Evolutionary conservation across 768 basidiomycete genomes (phyloP).

Genomic region (Suillus luteus): DNA sequence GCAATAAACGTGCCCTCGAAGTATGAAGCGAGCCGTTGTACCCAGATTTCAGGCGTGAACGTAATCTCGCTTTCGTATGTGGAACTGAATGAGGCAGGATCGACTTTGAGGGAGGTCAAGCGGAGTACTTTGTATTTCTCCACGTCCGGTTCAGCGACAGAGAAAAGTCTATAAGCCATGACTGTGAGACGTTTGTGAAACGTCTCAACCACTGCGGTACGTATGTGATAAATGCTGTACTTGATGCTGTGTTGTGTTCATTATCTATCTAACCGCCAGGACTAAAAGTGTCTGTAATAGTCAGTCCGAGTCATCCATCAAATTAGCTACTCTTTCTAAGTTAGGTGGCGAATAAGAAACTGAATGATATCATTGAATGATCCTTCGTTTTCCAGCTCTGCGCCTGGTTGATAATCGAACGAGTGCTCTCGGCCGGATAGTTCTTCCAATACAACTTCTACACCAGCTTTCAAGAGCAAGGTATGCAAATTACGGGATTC

Average conservation of each 20-base stretch:
- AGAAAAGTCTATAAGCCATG: slow-evolving; percentile 18
- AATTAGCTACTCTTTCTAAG: background rate
- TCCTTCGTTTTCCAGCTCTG: slow-evolving; percentile 35
- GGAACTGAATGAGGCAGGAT: slow-evolving; percentile 26
- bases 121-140: slow-evolving; percentile 23
- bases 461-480: slow-evolving; percentile 39
- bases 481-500: slow-evolving; percentile 43
- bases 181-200: background rate
- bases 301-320: background rate
- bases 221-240: background rate
- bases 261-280: background rate
- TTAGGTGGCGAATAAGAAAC: slow-evolving; percentile 37
- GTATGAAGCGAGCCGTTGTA: slow-evolving; percentile 19
- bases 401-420: slow-evolving; percentile 52
- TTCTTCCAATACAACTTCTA: slow-evolving; percentile 37
- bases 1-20: slow-evolving; percentile 22
- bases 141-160: slow-evolving; percentile 28
- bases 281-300: background rate
- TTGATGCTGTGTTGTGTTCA: background rate
- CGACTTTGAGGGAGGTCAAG: slow-evolving; percentile 24
- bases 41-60: slow-evolving; percentile 26
- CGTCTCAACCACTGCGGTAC: background rate
- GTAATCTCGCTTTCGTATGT: slow-evolving; percentile 25
- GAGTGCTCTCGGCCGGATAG: slow-evolving; percentile 52
- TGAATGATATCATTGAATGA: slow-evolving; percentile 39